A percentile compares a stretch with the other conserved stretches of the same genome.
Evolutionary conservation across 257 asterid species (phyloP).

Genomic region (Nicotiana knightiana): DNA sequence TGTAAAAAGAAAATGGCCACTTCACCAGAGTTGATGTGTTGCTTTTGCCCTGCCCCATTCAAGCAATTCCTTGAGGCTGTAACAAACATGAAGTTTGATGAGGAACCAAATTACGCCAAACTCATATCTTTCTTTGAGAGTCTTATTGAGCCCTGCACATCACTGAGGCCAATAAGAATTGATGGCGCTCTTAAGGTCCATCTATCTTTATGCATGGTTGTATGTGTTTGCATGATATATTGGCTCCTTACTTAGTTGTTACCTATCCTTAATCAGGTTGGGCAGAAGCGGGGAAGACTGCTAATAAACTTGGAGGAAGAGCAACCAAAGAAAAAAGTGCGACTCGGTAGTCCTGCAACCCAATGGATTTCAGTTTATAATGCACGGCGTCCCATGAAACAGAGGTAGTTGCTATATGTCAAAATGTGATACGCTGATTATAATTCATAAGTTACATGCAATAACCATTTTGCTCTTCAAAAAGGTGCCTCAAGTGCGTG

Average conservation of each 20-base stretch:
- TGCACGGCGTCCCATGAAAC: slow-evolving; percentile 97
- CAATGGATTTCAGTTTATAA: slow-evolving; percentile 98
- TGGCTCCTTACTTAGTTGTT: neutral
- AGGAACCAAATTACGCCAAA: slow-evolving; percentile 93
- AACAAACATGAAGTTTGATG: slow-evolving; percentile 93
- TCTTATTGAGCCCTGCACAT: slow-evolving; percentile 82
- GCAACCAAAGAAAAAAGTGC: slow-evolving; percentile 96
- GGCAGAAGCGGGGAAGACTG: slow-evolving; percentile 90
- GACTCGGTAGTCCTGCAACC: slow-evolving; percentile 92
- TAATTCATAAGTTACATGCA: no score
- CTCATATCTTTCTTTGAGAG: slow-evolving; percentile 76
- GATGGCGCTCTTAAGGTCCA: slow-evolving; percentile 94
- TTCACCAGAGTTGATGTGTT: slow-evolving; percentile 94
- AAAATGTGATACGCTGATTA: neutral
- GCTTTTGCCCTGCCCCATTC: slow-evolving; percentile 96
- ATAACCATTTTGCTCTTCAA: neutral
- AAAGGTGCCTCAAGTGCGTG: neutral
- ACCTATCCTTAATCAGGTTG: slow-evolving; percentile 46
- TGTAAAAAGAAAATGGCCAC: slow-evolving; percentile 98
- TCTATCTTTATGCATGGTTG: neutral
- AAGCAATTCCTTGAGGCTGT: slow-evolving; percentile 90
- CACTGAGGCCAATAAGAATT: slow-evolving; percentile 81
- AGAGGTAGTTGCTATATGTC: slow-evolving; percentile 41
- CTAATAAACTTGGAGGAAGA: slow-evolving; percentile 89
- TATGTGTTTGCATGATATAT: neutral